Evolutionary conservation across 1,284 basidiomycete genomes (phyloP).

Genomic region (Tetrapyrgos nigripes): DNA sequence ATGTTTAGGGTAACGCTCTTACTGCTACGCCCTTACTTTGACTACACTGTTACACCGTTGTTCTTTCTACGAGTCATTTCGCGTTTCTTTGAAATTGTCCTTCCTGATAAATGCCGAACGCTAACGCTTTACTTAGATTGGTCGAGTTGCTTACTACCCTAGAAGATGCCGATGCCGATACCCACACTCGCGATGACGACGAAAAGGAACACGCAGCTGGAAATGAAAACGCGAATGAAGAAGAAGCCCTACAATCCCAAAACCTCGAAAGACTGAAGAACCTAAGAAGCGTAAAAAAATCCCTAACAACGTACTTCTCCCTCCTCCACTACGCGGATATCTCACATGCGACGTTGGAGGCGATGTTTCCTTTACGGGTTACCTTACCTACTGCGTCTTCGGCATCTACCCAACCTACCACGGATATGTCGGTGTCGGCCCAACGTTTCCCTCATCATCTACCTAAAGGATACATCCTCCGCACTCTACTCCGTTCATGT

Average conservation of each 20-base stretch:
- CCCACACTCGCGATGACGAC: too few species aligned
- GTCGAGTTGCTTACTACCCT: too few species aligned
- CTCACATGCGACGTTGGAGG: constrained; percentile 55
- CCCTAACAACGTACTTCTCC: constrained; percentile 64
- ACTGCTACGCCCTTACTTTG: not conserved
- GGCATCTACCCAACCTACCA: too few species aligned
- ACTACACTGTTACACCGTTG: too few species aligned
- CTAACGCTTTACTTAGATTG: too few species aligned
- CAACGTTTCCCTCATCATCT: constrained; percentile 1
- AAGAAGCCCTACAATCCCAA: not conserved
- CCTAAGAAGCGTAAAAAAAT: constrained; percentile 34
- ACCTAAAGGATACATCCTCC: constrained; percentile 15
- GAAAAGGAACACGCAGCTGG: too few species aligned
- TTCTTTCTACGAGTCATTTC: too few species aligned
- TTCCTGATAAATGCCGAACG: too few species aligned
- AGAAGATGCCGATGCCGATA: too few species aligned
- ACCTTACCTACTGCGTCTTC: not conserved
- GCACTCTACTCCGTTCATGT: constrained; percentile 13
- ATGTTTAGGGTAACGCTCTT: constrained; percentile 11
- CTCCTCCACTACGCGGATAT: constrained; percentile 61
- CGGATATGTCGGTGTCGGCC: not conserved
- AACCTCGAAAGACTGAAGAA: constrained; percentile 3
- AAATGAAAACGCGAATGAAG: not conserved
- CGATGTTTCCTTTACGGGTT: constrained; percentile 29
- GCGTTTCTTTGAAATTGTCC: too few species aligned